Base-by-base conservation (phyloP, 345 rosid species). In the Eucalyptus erythrocorys region DNA sequence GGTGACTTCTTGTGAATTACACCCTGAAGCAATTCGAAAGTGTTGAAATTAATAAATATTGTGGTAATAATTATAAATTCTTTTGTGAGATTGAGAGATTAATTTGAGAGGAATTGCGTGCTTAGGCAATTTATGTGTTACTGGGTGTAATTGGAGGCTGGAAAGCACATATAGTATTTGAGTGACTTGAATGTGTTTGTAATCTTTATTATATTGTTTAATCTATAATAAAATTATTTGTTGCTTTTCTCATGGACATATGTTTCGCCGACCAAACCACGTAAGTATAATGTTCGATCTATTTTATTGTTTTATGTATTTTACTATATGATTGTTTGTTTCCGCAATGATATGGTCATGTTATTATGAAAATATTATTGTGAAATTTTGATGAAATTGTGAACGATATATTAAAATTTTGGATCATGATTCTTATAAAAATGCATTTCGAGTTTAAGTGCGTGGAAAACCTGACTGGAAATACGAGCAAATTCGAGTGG, bases 281-380 rank as follows among this genome's bases (percentile, higher is more conserved):
- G 3, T 24, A 55, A 24, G 30, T 9, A 1, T 24, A 30, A 24
- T 24, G 30, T 55, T 24, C 0, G 61, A 55, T 22, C 30, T 55
- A 22, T 55, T 55, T 55, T 55, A 24, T 55, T 55, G 30, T 55
- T 55, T 55, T 24, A 24, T 55, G 30, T 55, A 24, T 24, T 9
- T 55, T 55, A 59, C 32, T 59, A 30, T 27, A 27, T 12, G 32
- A 59, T 26, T 4, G 0, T 26, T 59, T 59, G 16, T 59, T 59
- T 27, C 4, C 0, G 1, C 30, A 59, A 26, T 13, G 13, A 57
- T 57, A 10, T 57, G 64, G 8, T 64, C 34, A n/a, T 30, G 19
- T 14, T 30, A 2, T n/a, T 64, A 64, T n/a, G 76, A 1, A 14
- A 14, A n/a, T 30, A n/a, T 64, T 14, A 7, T 4, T 0, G 37